phyloP scores from a whole-genome alignment of 345 rosid genomes.

The Citrus cavaleriei region DNA sequence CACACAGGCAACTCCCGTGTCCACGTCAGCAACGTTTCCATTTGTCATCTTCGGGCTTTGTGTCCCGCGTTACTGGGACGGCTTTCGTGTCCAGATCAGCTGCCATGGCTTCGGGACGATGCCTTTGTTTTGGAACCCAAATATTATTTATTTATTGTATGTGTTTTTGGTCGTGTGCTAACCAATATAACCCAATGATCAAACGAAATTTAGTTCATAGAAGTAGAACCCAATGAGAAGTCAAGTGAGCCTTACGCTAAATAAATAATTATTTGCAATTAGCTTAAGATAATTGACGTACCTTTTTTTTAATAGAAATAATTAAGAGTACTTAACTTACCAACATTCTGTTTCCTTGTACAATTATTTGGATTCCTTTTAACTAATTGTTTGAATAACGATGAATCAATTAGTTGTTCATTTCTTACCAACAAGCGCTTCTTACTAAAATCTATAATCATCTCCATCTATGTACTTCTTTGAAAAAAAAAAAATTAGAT shows the following conservation, averaged over 20 bases:
- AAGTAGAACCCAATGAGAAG: not conserved
- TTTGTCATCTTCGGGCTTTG: not conserved
- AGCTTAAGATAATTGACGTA: not conserved
- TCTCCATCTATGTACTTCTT: not conserved
- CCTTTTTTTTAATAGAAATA: not conserved
- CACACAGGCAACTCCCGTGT: not conserved
- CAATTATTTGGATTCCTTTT: not conserved
- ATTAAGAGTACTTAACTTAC: not conserved
- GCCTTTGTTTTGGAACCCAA: not conserved
- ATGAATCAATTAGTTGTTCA: not conserved
- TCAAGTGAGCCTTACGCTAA: not conserved
- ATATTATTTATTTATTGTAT: not conserved
- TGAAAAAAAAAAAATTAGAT: too few relatives aligned
- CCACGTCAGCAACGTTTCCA: slow-evolving; percentile 12
- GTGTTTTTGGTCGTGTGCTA: not conserved
- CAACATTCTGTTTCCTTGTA: not conserved
- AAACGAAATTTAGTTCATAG: not conserved
- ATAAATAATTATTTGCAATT: not conserved
- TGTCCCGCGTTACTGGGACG: slow-evolving; percentile 20
- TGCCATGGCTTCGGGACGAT: slow-evolving; percentile 11
- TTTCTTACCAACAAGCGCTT: not conserved
- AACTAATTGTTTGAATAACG: not conserved
- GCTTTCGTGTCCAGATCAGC: slow-evolving; percentile 17
- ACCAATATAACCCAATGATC: slow-evolving; percentile 3
- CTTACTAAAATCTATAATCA: not conserved